phyloP scores from a whole-genome alignment of 495 filamentous ascomycete species.

The Cercophora samala region DNA sequence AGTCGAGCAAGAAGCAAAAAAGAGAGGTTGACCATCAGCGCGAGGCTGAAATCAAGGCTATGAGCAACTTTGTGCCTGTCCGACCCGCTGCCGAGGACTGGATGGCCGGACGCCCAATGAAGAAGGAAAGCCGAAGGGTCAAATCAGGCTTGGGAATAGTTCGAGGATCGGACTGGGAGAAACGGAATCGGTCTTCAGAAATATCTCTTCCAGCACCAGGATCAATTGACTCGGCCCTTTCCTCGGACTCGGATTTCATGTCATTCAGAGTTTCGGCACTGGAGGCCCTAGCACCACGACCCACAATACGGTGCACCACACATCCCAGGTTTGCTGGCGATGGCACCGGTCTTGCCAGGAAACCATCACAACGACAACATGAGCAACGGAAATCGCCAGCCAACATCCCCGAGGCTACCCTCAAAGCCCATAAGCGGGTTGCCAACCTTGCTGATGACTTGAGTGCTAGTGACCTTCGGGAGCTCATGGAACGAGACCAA shows the following conservation, averaged over 20 bases:
- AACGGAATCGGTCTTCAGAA: conserved; percentile 65
- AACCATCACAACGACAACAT: conserved; percentile 32
- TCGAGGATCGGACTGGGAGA: conserved; percentile 45
- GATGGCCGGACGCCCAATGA: conserved; percentile 48
- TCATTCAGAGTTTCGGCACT: conserved; percentile 71
- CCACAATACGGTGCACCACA: conserved; percentile 70
- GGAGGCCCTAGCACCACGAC: conserved; percentile 72
- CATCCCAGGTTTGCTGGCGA: conserved; percentile 50
- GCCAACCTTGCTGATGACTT: conserved; percentile 79
- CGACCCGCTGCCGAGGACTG: conserved; percentile 55
- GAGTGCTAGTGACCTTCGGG: conserved; percentile 71
- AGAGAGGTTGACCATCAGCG: conserved; percentile 63
- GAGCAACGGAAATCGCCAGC: conserved; percentile 41
- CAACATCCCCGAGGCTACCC: conserved; percentile 59
- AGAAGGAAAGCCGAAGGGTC: conserved; percentile 62
- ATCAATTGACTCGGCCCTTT: conserved; percentile 70
- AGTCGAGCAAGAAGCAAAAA: conserved; percentile 71
- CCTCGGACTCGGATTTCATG: conserved; percentile 66
- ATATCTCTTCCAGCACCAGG: conserved; percentile 68
- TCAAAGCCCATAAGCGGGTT: conserved; percentile 66
- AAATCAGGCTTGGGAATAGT: conserved; percentile 45
- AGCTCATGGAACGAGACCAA: conserved; percentile 81
- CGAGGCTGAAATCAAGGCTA: conserved; percentile 82
- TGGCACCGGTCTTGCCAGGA: conserved; percentile 27
- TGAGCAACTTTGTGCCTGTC: conserved; percentile 67